Evolutionary conservation across 1,139 yeast species (phyloP), one percentile per base, ranked within the genome.

Genomic region (Blastobotrys ciferrii): DNA sequence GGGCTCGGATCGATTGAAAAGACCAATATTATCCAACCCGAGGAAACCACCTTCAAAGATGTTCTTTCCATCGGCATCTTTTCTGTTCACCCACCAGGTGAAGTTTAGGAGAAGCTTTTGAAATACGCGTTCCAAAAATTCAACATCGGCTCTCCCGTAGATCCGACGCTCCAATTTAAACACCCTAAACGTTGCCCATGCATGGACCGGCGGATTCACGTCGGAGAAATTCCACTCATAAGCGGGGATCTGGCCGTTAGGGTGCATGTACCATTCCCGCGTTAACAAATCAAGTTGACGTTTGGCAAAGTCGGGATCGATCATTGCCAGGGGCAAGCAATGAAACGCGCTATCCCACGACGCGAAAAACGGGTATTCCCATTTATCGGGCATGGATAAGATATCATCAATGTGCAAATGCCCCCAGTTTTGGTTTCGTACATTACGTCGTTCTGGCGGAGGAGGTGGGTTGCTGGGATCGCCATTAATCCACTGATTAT

Each of bases 331-430:
- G 2, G 98, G 97, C 59, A 91, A 80, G 64, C 96, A 87, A 68
- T 91, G 98, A 80, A 91, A 91, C 0, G 97, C 96, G 2, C 96
- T 85, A 66, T 91, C 98, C 98, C 98, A 91, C 4, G 96, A 94
- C 9, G 97, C 96, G 67, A 91, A 91, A 66, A 91, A 91, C 2
- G 96, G 97, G 66, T 91, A 91, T 67, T 91, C 98, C 91, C 96
- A 91, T 67, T 88, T 91, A 65, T 91, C 98, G 2, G 98, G 98
- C 73, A 91, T 77, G 1, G 96, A 87, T 58, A 91, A 74, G 47
- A 91, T 80, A 66, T 91, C 96, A 64, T 89, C 94, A 60, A 87
- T 84, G 68, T 88, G 88, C 67, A 91, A 72, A 66, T 91, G 95
- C 58, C 80, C 82, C 98, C 98, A 91, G 50, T 87, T 88, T 59